A percentile compares a stretch with the other conserved stretches of the same genome.
These are phyloP conservation scores for Gracilariopsis chorda DNA, from an alignment of 23 red algal species.

Conservation along the genomic window DNA sequence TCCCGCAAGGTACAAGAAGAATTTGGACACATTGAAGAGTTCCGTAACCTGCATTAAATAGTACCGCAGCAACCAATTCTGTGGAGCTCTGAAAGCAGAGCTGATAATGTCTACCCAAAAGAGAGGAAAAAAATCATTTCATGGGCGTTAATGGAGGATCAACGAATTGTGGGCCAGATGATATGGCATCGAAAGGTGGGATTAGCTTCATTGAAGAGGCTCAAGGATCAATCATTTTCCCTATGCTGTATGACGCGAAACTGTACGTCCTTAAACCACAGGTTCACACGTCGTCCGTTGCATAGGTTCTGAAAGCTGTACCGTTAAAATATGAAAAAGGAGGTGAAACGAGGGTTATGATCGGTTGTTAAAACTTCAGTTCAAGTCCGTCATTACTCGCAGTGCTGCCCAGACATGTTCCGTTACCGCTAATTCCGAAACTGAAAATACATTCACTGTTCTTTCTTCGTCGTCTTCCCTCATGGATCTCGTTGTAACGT, in stretches of 20 bases:
- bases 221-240: constrained; percentile 9
- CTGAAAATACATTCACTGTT: background rate
- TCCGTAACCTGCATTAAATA: constrained; percentile 1
- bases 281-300: background rate
- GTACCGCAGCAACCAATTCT: background rate
- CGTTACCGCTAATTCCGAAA: background rate
- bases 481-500: background rate
- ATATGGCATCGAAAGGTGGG: background rate
- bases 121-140: background rate
- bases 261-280: background rate
- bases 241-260: background rate
- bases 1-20: background rate
- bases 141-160: background rate
- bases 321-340: background rate
- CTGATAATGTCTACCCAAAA: constrained; percentile 4
- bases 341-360: background rate
- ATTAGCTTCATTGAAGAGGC: background rate
- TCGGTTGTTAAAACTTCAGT: background rate
- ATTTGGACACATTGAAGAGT: background rate
- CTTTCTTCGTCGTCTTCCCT: background rate
- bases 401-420: background rate
- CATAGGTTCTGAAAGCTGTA: background rate
- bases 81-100: background rate
- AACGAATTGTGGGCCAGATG: background rate
- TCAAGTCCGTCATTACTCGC: background rate